These are phyloP conservation scores for Coemansia sp. DNA, from an alignment of 192 early-diverging fungal genomes.

Conservation along the genomic window DNA sequence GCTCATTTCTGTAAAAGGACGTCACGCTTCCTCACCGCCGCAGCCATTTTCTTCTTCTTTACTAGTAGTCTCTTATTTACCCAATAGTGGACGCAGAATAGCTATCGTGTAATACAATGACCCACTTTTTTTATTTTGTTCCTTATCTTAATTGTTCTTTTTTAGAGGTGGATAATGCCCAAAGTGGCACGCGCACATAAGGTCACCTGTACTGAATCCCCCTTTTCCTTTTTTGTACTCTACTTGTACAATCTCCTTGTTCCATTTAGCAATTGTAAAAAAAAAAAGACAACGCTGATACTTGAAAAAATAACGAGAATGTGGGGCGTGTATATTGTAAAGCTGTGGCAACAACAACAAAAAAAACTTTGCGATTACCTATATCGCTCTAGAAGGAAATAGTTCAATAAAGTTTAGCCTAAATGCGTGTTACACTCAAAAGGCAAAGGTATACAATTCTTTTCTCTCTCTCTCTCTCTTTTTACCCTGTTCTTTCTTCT, in stretches of 20 bases:
- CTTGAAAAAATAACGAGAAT: neutral
- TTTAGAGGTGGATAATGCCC: neutral
- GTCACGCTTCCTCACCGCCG: slow-evolving; percentile 1
- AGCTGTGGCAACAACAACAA: neutral
- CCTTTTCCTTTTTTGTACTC: neutral
- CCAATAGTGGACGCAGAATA: slow-evolving; percentile 11
- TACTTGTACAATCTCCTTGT: neutral
- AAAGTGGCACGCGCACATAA: neutral
- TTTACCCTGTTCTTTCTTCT: neutral
- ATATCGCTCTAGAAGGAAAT: neutral
- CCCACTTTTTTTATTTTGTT: neutral
- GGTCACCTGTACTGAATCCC: neutral
- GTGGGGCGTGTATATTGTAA: neutral
- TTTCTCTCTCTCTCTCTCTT: neutral
- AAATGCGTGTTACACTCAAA: neutral
- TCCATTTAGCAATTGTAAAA: neutral
- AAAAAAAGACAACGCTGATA: neutral
- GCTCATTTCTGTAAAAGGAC: neutral
- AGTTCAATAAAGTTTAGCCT: neutral
- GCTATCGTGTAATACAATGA: slow-evolving; percentile 12
- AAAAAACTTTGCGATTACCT: neutral
- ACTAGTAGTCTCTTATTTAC: neutral
- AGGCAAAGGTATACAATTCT: no score
- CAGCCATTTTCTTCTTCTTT: neutral
- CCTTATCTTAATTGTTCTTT: neutral